Evolutionary conservation across 306 rosid genomes (phyloP).

Genomic region (Bauhinia variegata): DNA sequence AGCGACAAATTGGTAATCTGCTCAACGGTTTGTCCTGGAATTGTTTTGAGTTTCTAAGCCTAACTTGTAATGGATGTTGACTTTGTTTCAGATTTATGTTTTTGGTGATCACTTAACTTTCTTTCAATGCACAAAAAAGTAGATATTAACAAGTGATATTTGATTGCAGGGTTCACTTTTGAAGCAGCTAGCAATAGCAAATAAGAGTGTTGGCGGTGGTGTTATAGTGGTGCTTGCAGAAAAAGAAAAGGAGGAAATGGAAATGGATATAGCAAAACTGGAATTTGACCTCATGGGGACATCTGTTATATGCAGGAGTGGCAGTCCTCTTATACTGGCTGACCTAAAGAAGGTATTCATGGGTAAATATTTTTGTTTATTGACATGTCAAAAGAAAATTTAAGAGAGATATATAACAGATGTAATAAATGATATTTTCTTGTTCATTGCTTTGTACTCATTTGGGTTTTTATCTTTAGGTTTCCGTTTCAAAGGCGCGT

Average conservation of each 20-base stretch:
- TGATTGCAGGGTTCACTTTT: slow-evolving; percentile 86
- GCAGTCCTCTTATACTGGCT: slow-evolving; percentile 96
- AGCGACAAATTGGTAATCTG: slow-evolving; percentile 88
- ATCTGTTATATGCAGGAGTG: slow-evolving; percentile 95
- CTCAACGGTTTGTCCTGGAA: slow-evolving; percentile 21
- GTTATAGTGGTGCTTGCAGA: slow-evolving; percentile 97
- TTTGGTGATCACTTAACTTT: slow-evolving; percentile 27
- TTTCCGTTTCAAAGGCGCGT: slow-evolving; percentile 96
- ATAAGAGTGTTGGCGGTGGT: slow-evolving; percentile 92
- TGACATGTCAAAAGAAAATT: slow-evolving; percentile 6
- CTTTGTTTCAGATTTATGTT: neutral
- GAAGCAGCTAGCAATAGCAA: slow-evolving; percentile 96
- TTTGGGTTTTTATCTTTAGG: slow-evolving; percentile 49
- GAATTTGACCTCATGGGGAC: slow-evolving; percentile 98
- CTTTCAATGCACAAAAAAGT: slow-evolving; percentile 20
- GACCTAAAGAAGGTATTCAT: slow-evolving; percentile 84
- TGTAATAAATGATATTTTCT: slow-evolving; percentile 11
- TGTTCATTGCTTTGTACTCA: slow-evolving; percentile 12
- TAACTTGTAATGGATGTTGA: slow-evolving; percentile 18
- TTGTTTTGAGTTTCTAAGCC: slow-evolving; percentile 3
- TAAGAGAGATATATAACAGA: slow-evolving; percentile 15
- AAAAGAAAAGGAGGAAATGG: slow-evolving; percentile 99
- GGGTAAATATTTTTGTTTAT: slow-evolving; percentile 29
- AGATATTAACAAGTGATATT: slow-evolving; percentile 29
- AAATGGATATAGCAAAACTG: slow-evolving; percentile 90